Evolutionary conservation across 768 basidiomycete species (phyloP), one percentile per base, ranked within the genome.

Genomic region (Coprinopsis strossmayeri): DNA sequence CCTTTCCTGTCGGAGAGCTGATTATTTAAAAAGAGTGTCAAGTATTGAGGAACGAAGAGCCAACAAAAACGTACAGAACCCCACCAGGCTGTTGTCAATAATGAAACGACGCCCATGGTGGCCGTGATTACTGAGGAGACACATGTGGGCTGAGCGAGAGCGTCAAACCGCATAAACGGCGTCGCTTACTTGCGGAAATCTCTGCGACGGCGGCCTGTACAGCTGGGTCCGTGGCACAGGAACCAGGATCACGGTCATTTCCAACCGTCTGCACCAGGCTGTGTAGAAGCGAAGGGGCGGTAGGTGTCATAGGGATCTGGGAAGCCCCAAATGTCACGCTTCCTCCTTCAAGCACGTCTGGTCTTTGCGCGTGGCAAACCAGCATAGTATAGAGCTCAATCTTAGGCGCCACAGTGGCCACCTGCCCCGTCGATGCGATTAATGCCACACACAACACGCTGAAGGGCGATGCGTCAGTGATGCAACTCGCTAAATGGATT

Each of bases 51-150:
- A 32, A 7, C n/a, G n/a, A n/a, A n/a, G n/a, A n/a, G n/a, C n/a
- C n/a, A n/a, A n/a, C 12, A 37, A 37, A 35, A 2, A 70, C 83
- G 62, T 64, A 87, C 85, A 46, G 83, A 74, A 48, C 87, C 85
- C 92, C 92, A 95, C 78, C 82, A 93, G 2, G 79, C 88, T 11
- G 84, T 82, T 2, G 90, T 91, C 27, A 93, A 59, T 53, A 87
- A 87, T 25, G 80, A 75, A 27, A 95, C 67, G 44, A 90, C 63
- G 7, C 92, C 92, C 68, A 79, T 79, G 7, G 74, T 69, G 2
- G 82, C 70, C 0, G 78, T 64, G 59, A 87, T 81, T 20, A 74
- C 86, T 90, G 55, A 48, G 4, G 20, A 17, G n/a, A 39, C 34
- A 38, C 21, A 32, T 13, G 18, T 11, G 2, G 10, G 9, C 15